These are phyloP conservation scores for Boechera retrofracta DNA, from an alignment of 345 rosid genomes.

Conservation along the genomic window DNA sequence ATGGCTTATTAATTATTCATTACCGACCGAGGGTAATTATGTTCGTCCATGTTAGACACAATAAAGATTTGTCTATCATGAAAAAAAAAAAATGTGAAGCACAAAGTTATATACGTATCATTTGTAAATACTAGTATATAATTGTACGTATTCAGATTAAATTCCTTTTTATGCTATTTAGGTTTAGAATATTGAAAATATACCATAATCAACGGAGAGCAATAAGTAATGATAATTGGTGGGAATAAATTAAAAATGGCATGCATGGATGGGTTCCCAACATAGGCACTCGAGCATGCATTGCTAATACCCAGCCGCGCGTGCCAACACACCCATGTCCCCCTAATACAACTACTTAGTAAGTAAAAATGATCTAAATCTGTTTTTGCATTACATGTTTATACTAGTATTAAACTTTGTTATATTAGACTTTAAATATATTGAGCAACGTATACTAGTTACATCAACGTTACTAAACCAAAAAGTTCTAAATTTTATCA, in stretches of 20 bases:
- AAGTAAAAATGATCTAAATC: too few relatives aligned
- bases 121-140: not conserved
- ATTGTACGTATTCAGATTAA: not conserved
- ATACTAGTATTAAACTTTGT: not conserved
- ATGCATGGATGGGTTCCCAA: constrained; percentile 44
- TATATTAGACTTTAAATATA: not conserved
- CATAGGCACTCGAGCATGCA: constrained; percentile 47
- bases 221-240: constrained; percentile 20
- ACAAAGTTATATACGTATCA: constrained; percentile 1
- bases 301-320: constrained; percentile 41
- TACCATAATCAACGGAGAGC: not conserved
- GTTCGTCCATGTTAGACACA: too few relatives aligned
- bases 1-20: too few relatives aligned
- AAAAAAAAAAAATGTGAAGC: not conserved
- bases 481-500: not conserved
- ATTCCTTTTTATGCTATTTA: not conserved
- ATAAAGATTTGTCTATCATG: too few relatives aligned
- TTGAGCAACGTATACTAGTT: constrained; percentile 1
- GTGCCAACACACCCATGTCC: constrained; percentile 15
- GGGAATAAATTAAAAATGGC: not conserved
- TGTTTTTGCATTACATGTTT: too few relatives aligned
- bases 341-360: constrained; percentile 16
- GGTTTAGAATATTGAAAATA: not conserved
- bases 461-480: constrained; percentile 10
- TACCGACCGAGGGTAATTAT: too few relatives aligned